A percentile compares a stretch with the other conserved stretches of the same genome.
These are phyloP conservation scores for Eucalyptus polybractea DNA, from an alignment of 345 rosid species.

Conservation along the genomic window DNA sequence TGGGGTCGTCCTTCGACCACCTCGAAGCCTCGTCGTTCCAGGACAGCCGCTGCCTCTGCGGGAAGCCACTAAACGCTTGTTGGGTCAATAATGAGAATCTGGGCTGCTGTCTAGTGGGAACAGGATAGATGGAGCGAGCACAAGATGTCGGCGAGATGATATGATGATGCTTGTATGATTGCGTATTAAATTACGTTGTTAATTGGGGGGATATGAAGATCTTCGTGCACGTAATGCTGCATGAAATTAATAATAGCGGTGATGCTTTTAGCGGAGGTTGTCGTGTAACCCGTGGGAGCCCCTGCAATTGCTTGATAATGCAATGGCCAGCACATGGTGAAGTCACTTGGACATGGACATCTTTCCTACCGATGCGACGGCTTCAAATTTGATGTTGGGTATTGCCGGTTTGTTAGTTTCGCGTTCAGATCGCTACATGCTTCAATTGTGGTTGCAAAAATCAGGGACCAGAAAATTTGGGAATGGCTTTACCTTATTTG, in stretches of 20 bases:
- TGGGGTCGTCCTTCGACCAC: constrained; percentile 20
- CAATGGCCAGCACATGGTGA: not conserved
- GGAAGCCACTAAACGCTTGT: constrained; percentile 21
- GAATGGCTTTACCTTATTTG: not conserved
- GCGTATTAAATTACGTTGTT: not conserved
- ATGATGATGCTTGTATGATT: not conserved
- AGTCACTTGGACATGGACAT: not conserved
- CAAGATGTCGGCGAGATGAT: not conserved
- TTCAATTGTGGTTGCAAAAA: not conserved
- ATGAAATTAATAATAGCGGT: not conserved
- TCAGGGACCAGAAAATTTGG: not conserved
- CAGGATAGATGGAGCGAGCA: not conserved
- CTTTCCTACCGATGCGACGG: not conserved
- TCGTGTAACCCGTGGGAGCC: not conserved
- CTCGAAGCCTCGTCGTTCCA: constrained; percentile 32
- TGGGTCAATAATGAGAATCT: not conserved
- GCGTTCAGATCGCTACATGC: not conserved
- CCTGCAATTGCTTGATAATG: too few species aligned
- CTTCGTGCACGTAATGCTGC: not conserved
- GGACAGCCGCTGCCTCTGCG: constrained; percentile 21
- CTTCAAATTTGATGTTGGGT: not conserved
- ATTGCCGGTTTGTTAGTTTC: not conserved
- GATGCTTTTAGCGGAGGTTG: not conserved
- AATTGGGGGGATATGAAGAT: not conserved
- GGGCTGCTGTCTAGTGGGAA: not conserved